These are phyloP conservation scores for Geotrichum histeridarum DNA, from an alignment of 1,139 yeast genomes.

Conservation along the genomic window DNA sequence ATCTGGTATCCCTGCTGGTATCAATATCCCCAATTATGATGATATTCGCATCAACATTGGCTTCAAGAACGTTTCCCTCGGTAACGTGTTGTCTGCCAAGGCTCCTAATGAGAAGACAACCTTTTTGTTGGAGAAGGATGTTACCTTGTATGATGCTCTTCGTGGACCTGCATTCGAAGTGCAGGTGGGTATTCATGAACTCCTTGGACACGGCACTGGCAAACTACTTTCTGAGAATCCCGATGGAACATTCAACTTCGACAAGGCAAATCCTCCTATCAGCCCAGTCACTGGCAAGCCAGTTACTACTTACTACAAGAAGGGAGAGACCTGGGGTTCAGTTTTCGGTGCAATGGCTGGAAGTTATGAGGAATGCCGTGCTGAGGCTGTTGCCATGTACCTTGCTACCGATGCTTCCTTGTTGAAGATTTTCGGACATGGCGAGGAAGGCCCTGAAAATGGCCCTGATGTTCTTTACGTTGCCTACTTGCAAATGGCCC, in stretches of 20 bases:
- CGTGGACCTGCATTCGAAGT: constrained; percentile 83
- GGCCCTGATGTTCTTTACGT: constrained; percentile 61
- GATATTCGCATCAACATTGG: constrained; percentile 79
- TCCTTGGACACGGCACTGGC: constrained; percentile 90
- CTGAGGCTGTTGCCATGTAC: constrained; percentile 83
- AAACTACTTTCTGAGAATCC: constrained; percentile 63
- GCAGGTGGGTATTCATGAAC: constrained; percentile 87
- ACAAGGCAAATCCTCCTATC: constrained; percentile 52
- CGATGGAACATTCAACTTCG: constrained; percentile 68
- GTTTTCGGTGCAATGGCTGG: constrained; percentile 78
- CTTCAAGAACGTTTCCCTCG: constrained; percentile 82
- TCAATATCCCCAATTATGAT: constrained; percentile 87
- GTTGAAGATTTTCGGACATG: constrained; percentile 67
- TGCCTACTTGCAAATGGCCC: constrained; percentile 74
- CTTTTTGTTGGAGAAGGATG: constrained; percentile 52
- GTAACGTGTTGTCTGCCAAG: constrained; percentile 74
- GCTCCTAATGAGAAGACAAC: constrained; percentile 67
- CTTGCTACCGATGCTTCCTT: constrained; percentile 64
- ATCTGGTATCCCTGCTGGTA: constrained; percentile 87
- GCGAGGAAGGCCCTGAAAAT: constrained; percentile 38
- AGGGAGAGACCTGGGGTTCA: constrained; percentile 88
- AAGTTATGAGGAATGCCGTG: constrained; percentile 87
- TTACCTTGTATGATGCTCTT: constrained; percentile 59
- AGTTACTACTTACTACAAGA: constrained; percentile 61
- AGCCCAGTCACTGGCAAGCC: constrained; percentile 53